Conservation (phyloP, 768 basidiomycete species). For the Lentinula sp. region DNA sequence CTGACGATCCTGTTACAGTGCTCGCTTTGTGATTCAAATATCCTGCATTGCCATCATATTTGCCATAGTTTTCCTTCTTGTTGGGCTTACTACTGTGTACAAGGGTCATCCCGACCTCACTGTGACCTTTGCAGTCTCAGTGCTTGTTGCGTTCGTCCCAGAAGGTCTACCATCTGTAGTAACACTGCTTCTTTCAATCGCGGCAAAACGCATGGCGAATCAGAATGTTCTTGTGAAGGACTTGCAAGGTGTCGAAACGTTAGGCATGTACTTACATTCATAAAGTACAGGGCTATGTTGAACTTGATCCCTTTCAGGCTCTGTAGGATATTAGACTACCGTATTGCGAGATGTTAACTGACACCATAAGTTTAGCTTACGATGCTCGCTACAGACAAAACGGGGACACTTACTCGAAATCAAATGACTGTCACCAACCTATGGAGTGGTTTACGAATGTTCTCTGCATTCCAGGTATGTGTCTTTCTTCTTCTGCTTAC, state of each 20-base stretch:
- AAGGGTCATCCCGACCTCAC: constrained; percentile 54
- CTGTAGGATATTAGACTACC: constrained; percentile 11
- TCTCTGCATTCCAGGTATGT: constrained; percentile 52
- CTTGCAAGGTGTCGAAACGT: constrained; percentile 66
- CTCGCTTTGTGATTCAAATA: constrained; percentile 55
- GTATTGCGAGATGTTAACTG: not conserved
- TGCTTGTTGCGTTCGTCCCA: constrained; percentile 45
- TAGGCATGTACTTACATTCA: constrained; percentile 51
- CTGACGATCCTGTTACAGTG: constrained; percentile 24
- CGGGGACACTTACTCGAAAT: constrained; percentile 64
- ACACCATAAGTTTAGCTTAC: constrained; percentile 35
- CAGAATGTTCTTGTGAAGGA: constrained; percentile 72
- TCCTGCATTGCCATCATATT: constrained; percentile 58
- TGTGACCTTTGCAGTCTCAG: constrained; percentile 49
- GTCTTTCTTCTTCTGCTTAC: not conserved
- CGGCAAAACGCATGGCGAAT: constrained; percentile 65
- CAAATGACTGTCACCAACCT: constrained; percentile 72
- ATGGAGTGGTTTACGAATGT: constrained; percentile 61
- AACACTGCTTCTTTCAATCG: constrained; percentile 60
- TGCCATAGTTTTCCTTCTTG: constrained; percentile 58
- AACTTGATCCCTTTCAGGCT: constrained; percentile 7
- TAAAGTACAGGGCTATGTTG: not conserved
- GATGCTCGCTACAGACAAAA: constrained; percentile 66
- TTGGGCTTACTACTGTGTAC: constrained; percentile 63
- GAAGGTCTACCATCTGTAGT: constrained; percentile 63